Evolutionary conservation across 495 filamentous ascomycete genomes (phyloP), one percentile per base, ranked within the genome.

Genomic region (Pyrenopolyporus hunteri): DNA sequence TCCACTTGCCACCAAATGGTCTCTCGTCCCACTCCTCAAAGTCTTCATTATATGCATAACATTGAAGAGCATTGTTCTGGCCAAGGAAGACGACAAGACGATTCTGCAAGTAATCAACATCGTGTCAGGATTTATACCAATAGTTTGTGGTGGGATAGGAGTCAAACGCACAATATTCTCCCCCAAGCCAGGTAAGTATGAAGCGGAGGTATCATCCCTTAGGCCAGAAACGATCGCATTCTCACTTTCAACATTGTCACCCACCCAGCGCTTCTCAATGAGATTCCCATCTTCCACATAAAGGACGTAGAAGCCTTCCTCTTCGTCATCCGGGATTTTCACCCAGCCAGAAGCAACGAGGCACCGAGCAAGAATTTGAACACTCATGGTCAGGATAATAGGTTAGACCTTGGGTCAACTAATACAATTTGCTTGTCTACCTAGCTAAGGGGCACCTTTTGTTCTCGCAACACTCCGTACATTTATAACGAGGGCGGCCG

Each of bases 1-100:
- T 58, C 60, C 46, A 64, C 22, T 53, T 53, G 13, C 17, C 31
- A 11, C 60, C 53, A 5, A 53, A 47, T 25, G 60, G 53, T 8
- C 46, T 58, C 39, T 64, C 60, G 39, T 64, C 60, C 60, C 60
- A 64, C 11, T 64, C 60, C 32, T 64, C 60, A 5, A 46, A 46
- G 22, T 64, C 53, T 2, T 64, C 60, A 6, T 58, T 35, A 28
- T 64, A 64, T 58, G 36, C 39, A 37, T 47, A 64, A 20, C 53
- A 64, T 36, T 53, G 53, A 28, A 64, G 28, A 28, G 23, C 20
- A 28, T 58, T 53, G 0, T 58, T 42, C 11, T 58, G 39, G 9
- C 58, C 54, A 35, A 64, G 52, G 20, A 58, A 64, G 5, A 64
- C 40, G 29, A 64, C 60, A 5, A 46, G 53, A 32, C 60, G 60